A percentile compares a stretch with the other conserved stretches of the same genome.
Evolutionary conservation across 208 protist genomes (phyloP).

Genomic region (Wallacemonas collosoma): DNA sequence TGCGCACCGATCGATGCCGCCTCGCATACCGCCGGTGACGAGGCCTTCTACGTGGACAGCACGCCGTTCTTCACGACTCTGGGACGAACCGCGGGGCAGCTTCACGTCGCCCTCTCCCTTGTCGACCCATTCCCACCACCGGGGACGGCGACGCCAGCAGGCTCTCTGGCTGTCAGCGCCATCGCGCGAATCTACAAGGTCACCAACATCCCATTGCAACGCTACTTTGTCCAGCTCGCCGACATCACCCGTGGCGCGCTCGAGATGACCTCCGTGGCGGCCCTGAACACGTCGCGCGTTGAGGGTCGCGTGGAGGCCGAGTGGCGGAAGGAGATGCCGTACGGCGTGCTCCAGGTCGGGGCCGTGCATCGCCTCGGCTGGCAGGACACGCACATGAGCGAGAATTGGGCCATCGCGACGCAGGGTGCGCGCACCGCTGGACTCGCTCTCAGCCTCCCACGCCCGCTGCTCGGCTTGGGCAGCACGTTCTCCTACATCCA

Average conservation of each 20-base stretch:
- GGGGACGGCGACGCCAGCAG: neutral
- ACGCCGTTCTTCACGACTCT: conserved; percentile 55
- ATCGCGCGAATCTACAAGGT: conserved; percentile 4
- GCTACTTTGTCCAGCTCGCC: conserved; percentile 19
- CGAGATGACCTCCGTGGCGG: conserved; percentile 1
- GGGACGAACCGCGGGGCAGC: conserved; percentile 23
- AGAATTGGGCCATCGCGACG: conserved; percentile 35
- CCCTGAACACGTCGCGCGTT: neutral
- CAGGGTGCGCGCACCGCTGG: conserved; percentile 42
- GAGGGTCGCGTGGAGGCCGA: neutral
- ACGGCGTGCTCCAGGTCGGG: conserved; percentile 38
- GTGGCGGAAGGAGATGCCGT: conserved; percentile 13
- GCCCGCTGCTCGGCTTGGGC: conserved; percentile 58
- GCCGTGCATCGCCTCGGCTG: conserved; percentile 60
- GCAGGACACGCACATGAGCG: conserved; percentile 62
- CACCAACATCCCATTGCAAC: conserved; percentile 11
- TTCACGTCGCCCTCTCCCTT: conserved; percentile 49
- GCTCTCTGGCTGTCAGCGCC: neutral
- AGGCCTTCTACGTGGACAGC: conserved; percentile 20
- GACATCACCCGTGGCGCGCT: conserved; percentile 1
- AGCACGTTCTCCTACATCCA: conserved; percentile 77
- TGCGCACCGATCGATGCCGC: neutral
- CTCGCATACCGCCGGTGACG: neutral
- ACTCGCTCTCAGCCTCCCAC: conserved; percentile 38
- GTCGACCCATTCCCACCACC: neutral